Evolutionary conservation across 2,329 filamentous ascomycete genomes (phyloP).

Genomic region (Verticillium albo-atrum): DNA sequence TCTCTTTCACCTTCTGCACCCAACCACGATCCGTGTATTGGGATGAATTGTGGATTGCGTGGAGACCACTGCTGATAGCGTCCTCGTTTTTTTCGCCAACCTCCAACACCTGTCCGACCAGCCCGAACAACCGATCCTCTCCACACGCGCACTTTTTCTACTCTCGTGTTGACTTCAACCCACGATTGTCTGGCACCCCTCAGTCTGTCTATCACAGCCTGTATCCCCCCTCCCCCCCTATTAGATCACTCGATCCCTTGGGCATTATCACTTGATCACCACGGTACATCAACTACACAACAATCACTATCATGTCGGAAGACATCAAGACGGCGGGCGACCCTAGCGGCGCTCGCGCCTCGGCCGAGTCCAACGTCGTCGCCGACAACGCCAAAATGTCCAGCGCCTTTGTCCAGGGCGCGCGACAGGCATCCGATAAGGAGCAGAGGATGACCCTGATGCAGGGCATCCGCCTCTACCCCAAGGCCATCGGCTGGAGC

Average conservation of each 20-base stretch:
- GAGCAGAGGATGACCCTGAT: slow-evolving; percentile 67
- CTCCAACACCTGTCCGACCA: background rate
- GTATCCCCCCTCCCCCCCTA: background rate
- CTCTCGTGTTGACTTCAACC: background rate
- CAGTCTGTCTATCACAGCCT: background rate
- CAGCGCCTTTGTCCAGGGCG: slow-evolving; percentile 36
- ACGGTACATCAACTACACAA: background rate
- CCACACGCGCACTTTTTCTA: background rate
- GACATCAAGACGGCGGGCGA: slow-evolving; percentile 7
- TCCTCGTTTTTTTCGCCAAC: background rate
- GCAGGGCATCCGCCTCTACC: slow-evolving; percentile 78
- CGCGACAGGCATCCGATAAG: slow-evolving; percentile 50
- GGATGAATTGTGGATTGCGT: background rate
- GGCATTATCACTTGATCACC: background rate
- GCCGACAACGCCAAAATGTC: slow-evolving; percentile 16
- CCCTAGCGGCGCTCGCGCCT: slow-evolving; percentile 5
- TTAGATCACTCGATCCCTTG: background rate
- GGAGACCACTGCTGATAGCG: background rate
- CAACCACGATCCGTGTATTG: background rate
- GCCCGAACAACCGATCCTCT: background rate
- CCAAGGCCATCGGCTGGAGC: slow-evolving; percentile 81
- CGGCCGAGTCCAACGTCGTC: slow-evolving; percentile 5
- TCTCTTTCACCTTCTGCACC: background rate
- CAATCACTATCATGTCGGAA: background rate
- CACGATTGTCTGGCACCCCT: background rate